A percentile compares a stretch with the other conserved stretches of the same genome.
Evolutionary conservation across 208 protist genomes (phyloP).

Genomic region (Leishmania tarentolae): DNA sequence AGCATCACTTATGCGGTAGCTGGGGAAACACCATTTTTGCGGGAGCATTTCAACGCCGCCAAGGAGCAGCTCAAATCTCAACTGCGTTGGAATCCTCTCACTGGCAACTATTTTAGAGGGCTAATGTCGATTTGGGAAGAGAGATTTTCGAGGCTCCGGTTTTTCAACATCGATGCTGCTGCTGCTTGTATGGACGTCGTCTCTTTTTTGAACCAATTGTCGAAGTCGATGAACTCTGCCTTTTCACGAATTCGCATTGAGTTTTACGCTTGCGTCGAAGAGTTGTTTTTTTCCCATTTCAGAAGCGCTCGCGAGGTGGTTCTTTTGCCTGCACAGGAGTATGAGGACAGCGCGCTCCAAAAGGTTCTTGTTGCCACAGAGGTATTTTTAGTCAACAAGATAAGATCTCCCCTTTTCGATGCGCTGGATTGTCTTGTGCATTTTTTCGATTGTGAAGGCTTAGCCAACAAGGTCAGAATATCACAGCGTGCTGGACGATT

Average conservation of each 20-base stretch:
- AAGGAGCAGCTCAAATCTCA: conserved; percentile 38
- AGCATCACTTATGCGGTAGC: conserved; percentile 1
- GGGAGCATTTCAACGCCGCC: conserved; percentile 36
- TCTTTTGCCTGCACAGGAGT: conserved; percentile 36
- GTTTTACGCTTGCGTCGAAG: conserved; percentile 81
- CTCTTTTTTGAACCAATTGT: conserved; percentile 61
- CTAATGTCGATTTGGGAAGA: conserved; percentile 65
- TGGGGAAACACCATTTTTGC: neutral
- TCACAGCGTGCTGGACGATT: conserved; percentile 39
- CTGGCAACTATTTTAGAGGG: conserved; percentile 58
- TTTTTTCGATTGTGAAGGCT: conserved; percentile 55
- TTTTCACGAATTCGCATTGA: conserved; percentile 83
- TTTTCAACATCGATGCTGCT: conserved; percentile 53
- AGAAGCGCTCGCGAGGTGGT: conserved; percentile 36
- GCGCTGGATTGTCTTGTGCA: conserved; percentile 52
- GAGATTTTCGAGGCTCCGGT: conserved; percentile 48
- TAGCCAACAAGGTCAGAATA: conserved; percentile 21
- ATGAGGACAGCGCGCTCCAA: conserved; percentile 52
- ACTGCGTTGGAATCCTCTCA: conserved; percentile 54
- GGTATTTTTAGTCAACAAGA: conserved; percentile 69
- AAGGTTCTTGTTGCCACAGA: conserved; percentile 69
- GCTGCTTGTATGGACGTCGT: conserved; percentile 44
- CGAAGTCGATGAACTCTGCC: conserved; percentile 52
- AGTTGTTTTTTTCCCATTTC: conserved; percentile 69
- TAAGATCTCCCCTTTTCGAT: conserved; percentile 58